Conservation (phyloP, 2,329 filamentous ascomycete species). For the Tolypocladium inflatum region DNA sequence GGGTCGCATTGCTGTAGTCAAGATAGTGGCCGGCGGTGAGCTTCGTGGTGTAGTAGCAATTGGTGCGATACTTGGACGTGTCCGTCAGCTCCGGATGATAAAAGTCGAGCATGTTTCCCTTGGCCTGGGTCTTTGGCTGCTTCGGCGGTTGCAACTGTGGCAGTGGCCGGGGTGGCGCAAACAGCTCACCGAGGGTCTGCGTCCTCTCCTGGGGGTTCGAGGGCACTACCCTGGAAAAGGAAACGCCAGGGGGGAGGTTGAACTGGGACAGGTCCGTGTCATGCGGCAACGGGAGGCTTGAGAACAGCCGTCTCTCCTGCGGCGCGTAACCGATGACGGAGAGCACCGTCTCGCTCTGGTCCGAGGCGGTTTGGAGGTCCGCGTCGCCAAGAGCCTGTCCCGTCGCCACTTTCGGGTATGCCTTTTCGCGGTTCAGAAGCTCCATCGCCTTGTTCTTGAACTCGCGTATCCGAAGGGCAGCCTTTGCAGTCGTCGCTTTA, state of each 20-base stretch:
- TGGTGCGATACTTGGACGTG: conserved; percentile 42
- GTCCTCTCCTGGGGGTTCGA: conserved; percentile 34
- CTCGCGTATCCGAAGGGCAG: conserved; percentile 35
- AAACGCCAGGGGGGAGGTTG: conserved; percentile 65
- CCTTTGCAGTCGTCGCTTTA: conserved; percentile 20
- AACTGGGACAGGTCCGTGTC: conserved; percentile 25
- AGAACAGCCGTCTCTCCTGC: conserved; percentile 71
- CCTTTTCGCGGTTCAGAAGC: conserved; percentile 51
- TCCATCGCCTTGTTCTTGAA: conserved; percentile 56
- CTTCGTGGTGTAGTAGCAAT: conserved; percentile 56
- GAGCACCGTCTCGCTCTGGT: conserved; percentile 49
- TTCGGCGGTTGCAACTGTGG: conserved; percentile 63
- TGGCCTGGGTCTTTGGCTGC: conserved; percentile 59
- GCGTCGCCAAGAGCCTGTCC: conserved; percentile 31
- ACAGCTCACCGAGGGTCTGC: conserved; percentile 63
- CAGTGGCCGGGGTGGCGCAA: conserved; percentile 57
- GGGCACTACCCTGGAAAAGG: conserved; percentile 27
- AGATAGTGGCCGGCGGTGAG: conserved; percentile 62
- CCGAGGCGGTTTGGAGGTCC: conserved; percentile 25
- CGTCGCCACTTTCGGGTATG: conserved; percentile 33
- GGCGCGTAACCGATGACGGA: conserved; percentile 70
- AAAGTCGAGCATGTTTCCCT: conserved; percentile 45
- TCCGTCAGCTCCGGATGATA: conserved; percentile 45
- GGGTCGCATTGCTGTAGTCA: conserved; percentile 55
- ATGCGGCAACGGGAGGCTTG: conserved; percentile 53